Conservation (phyloP, 306 rosid species). For the Castanea mollissima region DNA sequence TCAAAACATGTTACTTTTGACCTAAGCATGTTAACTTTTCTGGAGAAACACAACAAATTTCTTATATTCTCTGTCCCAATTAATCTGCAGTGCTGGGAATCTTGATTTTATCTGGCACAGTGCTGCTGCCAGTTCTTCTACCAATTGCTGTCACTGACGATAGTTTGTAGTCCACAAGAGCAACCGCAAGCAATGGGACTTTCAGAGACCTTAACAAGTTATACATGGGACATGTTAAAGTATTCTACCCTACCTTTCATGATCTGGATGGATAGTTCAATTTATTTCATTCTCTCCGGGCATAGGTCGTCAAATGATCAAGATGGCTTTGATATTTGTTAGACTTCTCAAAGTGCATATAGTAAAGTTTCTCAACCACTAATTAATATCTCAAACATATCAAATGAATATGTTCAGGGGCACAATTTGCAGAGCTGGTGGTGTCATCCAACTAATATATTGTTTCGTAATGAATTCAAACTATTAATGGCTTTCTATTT, state of each 20-base stretch:
- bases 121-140: slow-evolving; percentile 79
- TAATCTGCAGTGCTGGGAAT: slow-evolving; percentile 58
- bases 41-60: too few species aligned
- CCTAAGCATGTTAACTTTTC: too few species aligned
- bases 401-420: neutral
- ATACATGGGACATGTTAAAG: slow-evolving; percentile 66
- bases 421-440: neutral
- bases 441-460: neutral
- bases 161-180: neutral
- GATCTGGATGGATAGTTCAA: neutral
- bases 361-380: neutral
- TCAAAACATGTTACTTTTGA: too few species aligned
- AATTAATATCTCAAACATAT: neutral
- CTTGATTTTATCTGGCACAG: slow-evolving; percentile 56
- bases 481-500: neutral
- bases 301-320: neutral
- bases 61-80: slow-evolving; percentile 3
- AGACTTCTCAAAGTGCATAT: neutral
- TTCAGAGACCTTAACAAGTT: slow-evolving; percentile 68
- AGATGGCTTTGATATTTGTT: neutral
- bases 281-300: neutral
- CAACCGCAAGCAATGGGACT: slow-evolving; percentile 45
- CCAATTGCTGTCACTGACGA: slow-evolving; percentile 67
- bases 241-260: slow-evolving; percentile 22
- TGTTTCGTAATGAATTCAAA: neutral